phyloP scores from a whole-genome alignment of 345 rosid genomes.

The Sisymbrium irio region DNA sequence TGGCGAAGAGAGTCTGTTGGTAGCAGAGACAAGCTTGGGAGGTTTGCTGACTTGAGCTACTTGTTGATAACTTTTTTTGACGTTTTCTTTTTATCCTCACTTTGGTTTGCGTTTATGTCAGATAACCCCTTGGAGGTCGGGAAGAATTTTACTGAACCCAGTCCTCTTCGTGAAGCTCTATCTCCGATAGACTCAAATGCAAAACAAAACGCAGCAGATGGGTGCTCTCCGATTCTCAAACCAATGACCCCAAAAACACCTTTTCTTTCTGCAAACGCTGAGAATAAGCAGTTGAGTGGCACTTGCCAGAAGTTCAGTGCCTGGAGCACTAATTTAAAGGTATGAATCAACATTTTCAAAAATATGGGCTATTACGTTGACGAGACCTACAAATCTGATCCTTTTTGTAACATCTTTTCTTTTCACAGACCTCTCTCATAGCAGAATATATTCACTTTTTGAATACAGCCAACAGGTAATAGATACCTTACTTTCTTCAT shows the following conservation, averaged over 20 bases:
- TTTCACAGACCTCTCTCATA: constrained; percentile 53
- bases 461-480: constrained; percentile 75
- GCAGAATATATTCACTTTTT: constrained; percentile 66
- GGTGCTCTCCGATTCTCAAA: constrained; percentile 29
- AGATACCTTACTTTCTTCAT: neutral
- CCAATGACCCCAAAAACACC: constrained; percentile 56
- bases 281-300: constrained; percentile 29
- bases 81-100: neutral
- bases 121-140: constrained; percentile 30
- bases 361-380: neutral
- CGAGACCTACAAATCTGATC: constrained; percentile 2
- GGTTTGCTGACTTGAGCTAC: constrained; percentile 36
- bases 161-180: constrained; percentile 59
- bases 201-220: constrained; percentile 28
- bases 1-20: constrained; percentile 6
- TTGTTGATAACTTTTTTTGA: neutral
- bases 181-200: constrained; percentile 53
- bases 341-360: constrained; percentile 13
- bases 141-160: constrained; percentile 28
- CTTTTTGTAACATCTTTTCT: neutral
- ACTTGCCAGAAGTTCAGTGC: constrained; percentile 57
- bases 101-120: constrained; percentile 10
- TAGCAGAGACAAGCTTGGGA: constrained; percentile 26
- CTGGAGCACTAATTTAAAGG: constrained; percentile 63
- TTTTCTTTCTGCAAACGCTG: constrained; percentile 18